Conservation (phyloP, 169 alveolate genomes). For the Eimeria falciformis region DNA sequence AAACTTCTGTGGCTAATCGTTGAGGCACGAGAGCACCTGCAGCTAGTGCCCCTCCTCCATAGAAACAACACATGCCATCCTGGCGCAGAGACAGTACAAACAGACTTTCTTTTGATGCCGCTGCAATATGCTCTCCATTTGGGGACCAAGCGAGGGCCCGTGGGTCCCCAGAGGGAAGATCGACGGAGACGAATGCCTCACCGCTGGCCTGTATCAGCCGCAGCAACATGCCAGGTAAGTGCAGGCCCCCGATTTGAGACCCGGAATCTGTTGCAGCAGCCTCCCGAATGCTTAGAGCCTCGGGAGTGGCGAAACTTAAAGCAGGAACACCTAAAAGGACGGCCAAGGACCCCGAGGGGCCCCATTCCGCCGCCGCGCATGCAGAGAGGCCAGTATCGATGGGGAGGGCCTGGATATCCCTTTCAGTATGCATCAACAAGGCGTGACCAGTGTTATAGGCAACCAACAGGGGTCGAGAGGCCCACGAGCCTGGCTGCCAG, state of each 20-base stretch:
- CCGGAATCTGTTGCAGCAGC: too few species aligned
- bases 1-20: constrained; percentile 42
- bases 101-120: not conserved
- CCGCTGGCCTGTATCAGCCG: constrained; percentile 54
- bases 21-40: not conserved
- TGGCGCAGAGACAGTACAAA: constrained; percentile 42
- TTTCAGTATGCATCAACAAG: constrained; percentile 26
- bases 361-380: constrained; percentile 55
- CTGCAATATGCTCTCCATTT: constrained; percentile 42
- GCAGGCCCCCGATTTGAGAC: too few species aligned
- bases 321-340: constrained; percentile 42
- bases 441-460: constrained; percentile 36
- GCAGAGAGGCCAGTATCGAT: constrained; percentile 47
- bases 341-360: constrained; percentile 51
- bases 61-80: constrained; percentile 25
- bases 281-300: not conserved
- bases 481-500: constrained; percentile 71
- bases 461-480: constrained; percentile 47
- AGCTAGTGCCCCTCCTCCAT: constrained; percentile 33
- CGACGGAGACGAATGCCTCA: not conserved
- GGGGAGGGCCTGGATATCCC: not conserved
- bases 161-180: constrained; percentile 29
- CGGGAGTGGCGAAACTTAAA: not conserved
- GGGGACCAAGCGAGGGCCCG: constrained; percentile 39
- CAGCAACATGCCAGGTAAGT: not conserved